Percentiles rank a stretch among this genome's conserved stretches.
phyloP scores from a whole-genome alignment of 164 flowering plant genomes.

The Aristolochia fimbriata region DNA sequence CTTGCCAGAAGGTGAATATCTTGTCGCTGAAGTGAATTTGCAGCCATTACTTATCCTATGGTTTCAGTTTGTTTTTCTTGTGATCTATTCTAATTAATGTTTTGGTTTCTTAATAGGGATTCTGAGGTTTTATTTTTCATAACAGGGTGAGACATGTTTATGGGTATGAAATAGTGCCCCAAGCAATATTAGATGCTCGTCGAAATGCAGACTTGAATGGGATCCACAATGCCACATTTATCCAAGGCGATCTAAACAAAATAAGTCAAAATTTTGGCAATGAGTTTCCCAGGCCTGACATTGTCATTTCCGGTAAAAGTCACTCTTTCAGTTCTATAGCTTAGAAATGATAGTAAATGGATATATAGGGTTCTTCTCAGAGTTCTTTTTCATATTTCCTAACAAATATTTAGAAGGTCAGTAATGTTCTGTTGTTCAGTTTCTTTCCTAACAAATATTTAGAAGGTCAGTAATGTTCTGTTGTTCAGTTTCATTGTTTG shows the following conservation, averaged over 20 bases:
- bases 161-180: slow-evolving; percentile 90
- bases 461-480: neutral
- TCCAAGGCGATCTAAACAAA: slow-evolving; percentile 95
- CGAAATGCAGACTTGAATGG: slow-evolving; percentile 71
- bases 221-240: slow-evolving; percentile 77
- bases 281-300: slow-evolving; percentile 76
- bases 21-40: neutral
- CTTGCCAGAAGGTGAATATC: slow-evolving; percentile 66
- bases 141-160: slow-evolving; percentile 77
- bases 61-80: neutral
- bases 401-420: neutral
- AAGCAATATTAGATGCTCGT: slow-evolving; percentile 82
- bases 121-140: slow-evolving; percentile 7
- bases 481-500: too few species aligned
- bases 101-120: neutral
- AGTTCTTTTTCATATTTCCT: neutral
- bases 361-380: too few species aligned
- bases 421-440: neutral
- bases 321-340: neutral
- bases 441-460: neutral
- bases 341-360: neutral
- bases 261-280: slow-evolving; percentile 67
- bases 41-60: neutral
- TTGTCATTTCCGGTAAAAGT: slow-evolving; percentile 71
- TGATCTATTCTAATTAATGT: neutral